phyloP scores from a whole-genome alignment of 495 filamentous ascomycete genomes.

The Gamarada debralockiae region DNA sequence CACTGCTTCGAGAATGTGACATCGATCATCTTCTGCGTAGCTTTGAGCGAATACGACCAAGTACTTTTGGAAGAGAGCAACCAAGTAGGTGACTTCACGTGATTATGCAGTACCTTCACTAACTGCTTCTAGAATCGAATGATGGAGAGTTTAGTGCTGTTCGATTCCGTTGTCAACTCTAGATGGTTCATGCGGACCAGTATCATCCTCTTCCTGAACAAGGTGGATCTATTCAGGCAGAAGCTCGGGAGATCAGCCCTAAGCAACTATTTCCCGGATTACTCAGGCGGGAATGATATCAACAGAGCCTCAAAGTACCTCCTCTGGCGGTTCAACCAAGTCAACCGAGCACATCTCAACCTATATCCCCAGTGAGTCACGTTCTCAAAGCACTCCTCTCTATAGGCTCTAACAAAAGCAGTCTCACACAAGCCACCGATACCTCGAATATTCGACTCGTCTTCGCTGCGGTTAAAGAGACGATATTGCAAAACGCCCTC shows the following conservation, averaged over 20 bases:
- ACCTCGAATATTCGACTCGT: constrained; percentile 97
- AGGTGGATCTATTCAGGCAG: constrained; percentile 95
- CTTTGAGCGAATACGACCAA: constrained; percentile 97
- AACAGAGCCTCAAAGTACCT: constrained; percentile 97
- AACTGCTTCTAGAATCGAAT: constrained; percentile 75
- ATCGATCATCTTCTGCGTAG: constrained; percentile 99
- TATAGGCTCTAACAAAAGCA: constrained; percentile 33
- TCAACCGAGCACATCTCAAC: constrained; percentile 93
- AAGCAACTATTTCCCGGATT: constrained; percentile 94
- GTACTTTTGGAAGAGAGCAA: constrained; percentile 94
- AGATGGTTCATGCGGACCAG: constrained; percentile 98
- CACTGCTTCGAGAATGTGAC: constrained; percentile 99
- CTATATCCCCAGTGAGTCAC: constrained; percentile 90
- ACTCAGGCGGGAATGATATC: constrained; percentile 94
- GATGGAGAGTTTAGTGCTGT: constrained; percentile 97
- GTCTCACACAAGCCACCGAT: constrained; percentile 96
- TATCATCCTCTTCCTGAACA: constrained; percentile 97
- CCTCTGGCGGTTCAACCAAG: constrained; percentile 97
- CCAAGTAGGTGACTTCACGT: constrained; percentile 54
- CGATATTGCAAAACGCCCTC: constrained; percentile 94
- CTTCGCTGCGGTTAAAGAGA: constrained; percentile 98
- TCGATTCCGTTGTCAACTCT: constrained; percentile 98
- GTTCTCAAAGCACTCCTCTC: not conserved
- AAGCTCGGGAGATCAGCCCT: constrained; percentile 88
- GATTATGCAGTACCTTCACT: constrained; percentile 25